A percentile compares a stretch with the other conserved stretches of the same genome.
phyloP scores from a whole-genome alignment of 106 monocot genomes.

The Dendrobium catenatum region DNA sequence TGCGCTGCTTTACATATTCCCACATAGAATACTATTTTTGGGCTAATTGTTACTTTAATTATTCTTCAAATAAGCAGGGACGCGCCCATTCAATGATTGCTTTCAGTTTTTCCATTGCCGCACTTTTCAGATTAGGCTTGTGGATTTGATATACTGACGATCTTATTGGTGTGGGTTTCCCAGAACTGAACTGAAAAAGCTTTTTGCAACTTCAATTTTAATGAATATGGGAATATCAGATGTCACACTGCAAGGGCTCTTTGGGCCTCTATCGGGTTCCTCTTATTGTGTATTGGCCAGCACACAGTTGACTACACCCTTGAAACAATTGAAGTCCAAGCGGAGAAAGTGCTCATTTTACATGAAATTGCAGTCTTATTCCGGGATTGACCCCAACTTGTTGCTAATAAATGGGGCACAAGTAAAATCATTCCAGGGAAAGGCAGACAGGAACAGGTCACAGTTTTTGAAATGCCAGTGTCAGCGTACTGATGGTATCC shows the following conservation, averaged over 20 bases:
- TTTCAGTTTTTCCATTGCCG: background rate
- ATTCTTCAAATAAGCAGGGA: background rate
- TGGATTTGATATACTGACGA: slow-evolving; percentile 2
- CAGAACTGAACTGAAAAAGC: background rate
- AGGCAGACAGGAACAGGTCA: background rate
- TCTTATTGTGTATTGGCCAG: slow-evolving; percentile 6
- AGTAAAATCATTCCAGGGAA: background rate
- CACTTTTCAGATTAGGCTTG: background rate
- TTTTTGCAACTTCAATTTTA: background rate
- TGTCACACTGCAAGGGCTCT: slow-evolving; percentile 10
- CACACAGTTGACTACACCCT: slow-evolving; percentile 9
- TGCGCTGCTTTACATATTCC: background rate
- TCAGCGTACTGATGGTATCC: slow-evolving; percentile 28
- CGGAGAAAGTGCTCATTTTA: slow-evolving; percentile 8
- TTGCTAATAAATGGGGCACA: slow-evolving; percentile 3
- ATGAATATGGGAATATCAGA: slow-evolving; percentile 18
- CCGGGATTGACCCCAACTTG: slow-evolving; percentile 4
- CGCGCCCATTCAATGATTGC: too few species aligned
- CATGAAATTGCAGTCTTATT: slow-evolving; percentile 2
- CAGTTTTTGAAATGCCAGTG: slow-evolving; percentile 28
- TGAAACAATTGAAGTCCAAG: slow-evolving; percentile 9
- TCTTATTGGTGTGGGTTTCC: background rate
- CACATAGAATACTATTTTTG: background rate
- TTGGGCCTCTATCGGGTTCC: slow-evolving; percentile 14
- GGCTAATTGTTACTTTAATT: background rate